A percentile compares a stretch with the other conserved stretches of the same genome.
Evolutionary conservation across 1,139 yeast genomes (phyloP).

Genomic region (Pichia sp.): DNA sequence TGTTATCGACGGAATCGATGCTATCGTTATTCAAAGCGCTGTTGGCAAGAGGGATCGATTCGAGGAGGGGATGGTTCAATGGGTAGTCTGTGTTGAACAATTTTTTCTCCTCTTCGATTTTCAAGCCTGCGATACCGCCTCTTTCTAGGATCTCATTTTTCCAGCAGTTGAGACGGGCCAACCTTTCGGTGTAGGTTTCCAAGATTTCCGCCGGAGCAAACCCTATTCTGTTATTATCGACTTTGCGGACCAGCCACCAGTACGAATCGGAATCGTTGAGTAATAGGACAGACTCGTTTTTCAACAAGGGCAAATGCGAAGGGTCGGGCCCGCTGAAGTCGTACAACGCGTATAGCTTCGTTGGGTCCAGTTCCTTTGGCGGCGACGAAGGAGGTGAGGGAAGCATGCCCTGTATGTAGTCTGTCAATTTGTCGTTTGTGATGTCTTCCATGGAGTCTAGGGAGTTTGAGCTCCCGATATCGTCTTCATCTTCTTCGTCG

Average conservation of each 20-base stretch:
- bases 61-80: not conserved
- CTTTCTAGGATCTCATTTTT: constrained; percentile 76
- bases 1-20: constrained; percentile 11
- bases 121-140: constrained; percentile 26
- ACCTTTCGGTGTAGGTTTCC: constrained; percentile 85
- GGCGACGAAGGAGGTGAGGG: constrained; percentile 77
- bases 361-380: constrained; percentile 79
- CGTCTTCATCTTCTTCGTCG: constrained; percentile 18
- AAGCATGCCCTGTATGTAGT: constrained; percentile 30
- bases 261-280: constrained; percentile 87
- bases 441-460: constrained; percentile 8
- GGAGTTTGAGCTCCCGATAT: constrained; percentile 15
- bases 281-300: constrained; percentile 79
- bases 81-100: constrained; percentile 16
- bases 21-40: constrained; percentile 4
- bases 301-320: constrained; percentile 74
- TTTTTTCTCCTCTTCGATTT: constrained; percentile 25
- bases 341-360: constrained; percentile 77
- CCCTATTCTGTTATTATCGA: constrained; percentile 62
- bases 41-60: not conserved
- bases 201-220: constrained; percentile 96
- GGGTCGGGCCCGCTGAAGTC: constrained; percentile 92
- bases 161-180: constrained; percentile 89
- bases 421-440: constrained; percentile 21
- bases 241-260: constrained; percentile 90